Base-by-base conservation (phyloP, 169 alveolate genomes). In the Sarcocystis neurona region DNA sequence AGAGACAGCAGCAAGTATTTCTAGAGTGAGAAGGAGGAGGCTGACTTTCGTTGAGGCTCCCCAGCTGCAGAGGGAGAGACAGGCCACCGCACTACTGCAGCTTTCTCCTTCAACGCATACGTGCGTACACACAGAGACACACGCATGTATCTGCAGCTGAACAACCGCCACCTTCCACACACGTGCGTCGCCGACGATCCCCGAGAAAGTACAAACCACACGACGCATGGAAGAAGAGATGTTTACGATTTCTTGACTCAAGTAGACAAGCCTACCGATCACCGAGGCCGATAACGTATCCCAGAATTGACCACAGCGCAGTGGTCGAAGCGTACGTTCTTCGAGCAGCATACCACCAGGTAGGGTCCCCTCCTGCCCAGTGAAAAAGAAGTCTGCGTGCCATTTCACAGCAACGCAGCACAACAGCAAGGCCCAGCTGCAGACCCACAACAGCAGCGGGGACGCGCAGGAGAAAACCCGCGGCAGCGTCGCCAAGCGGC, bases 241-340 rank as follows among this genome's bases (percentile, higher is more conserved):
- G 66, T 53, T 53, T 15, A 15, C 23, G 12, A 23, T 53, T 23
- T 23, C 23, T 53, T 53, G 41, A 63, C 75, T 18, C 75, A 5
- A 5, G 39, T 20, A n/a, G 15, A 41, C 88, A 37, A 10, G 23
- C 87, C 5, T 41, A 89, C 92, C 99, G 92, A 94, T 98, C 99
- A 0, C 99, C 99, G 48, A 98, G 94, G 0, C 99, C 99, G 48
- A 98, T 94, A 58, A 98, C 96, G 92, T 97, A 98, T 1, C 99
- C 99, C 48, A 98, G 97, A 95, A 97, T 97, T 37, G 98, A 96
- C 99, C 99, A 98, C 0, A 96, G 96, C 0, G 99, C 99, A 58
- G 96, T 90, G 47, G 98, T 94, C 46, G 97, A 90, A 5, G 99
- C 95, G 90, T 94, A 98, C 79, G 94, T 94, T 23, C 95, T 95